These are phyloP conservation scores for Leptographium flavum DNA, from an alignment of 2,329 filamentous ascomycete species.

Conservation along the genomic window DNA sequence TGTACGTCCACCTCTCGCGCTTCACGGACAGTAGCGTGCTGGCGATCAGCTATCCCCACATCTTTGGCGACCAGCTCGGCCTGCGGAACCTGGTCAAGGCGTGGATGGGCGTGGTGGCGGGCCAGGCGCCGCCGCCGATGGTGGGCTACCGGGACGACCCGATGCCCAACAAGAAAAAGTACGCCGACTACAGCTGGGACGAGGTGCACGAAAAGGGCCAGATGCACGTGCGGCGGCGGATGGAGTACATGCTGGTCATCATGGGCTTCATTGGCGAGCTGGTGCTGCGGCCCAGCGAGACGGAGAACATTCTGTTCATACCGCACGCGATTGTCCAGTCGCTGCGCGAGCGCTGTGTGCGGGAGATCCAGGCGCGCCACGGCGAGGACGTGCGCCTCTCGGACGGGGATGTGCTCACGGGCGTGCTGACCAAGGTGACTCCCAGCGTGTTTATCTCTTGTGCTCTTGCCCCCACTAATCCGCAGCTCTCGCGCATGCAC, in stretches of 20 bases:
- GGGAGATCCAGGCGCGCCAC: background rate
- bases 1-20: background rate
- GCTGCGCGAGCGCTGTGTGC: background rate
- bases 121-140: background rate
- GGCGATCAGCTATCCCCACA: conserved; percentile 1
- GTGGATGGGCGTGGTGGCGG: conserved; percentile 1
- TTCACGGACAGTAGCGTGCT: conserved; percentile 2
- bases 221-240: background rate
- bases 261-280: conserved; percentile 1
- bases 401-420: conserved; percentile 3
- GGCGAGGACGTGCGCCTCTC: background rate
- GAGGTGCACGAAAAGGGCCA: background rate
- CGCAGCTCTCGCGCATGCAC: background rate
- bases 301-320: background rate
- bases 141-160: conserved; percentile 1
- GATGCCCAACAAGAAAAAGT: conserved; percentile 1
- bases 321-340: background rate
- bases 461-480: background rate
- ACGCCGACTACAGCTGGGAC: background rate
- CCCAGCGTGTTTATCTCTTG: background rate
- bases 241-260: background rate
- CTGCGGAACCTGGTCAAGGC: background rate
- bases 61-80: conserved; percentile 5
- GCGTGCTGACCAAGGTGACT: background rate
- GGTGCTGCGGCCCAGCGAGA: background rate